Conservation (phyloP, 805 yeast genomes). For the Ascoidea asiatica region DNA sequence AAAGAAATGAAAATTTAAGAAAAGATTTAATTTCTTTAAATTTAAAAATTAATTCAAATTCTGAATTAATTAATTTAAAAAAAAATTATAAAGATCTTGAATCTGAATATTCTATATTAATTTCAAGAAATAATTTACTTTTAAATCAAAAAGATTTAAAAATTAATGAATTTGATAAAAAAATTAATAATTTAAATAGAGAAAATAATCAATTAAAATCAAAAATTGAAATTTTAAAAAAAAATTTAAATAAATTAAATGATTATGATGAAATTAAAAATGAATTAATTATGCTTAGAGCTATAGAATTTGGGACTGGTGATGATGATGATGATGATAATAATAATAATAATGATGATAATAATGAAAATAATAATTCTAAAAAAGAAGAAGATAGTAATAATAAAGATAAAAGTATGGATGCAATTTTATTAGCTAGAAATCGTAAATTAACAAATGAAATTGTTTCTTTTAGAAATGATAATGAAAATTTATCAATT, state of each 20-base stretch:
- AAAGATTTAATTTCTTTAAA: conserved; percentile 31
- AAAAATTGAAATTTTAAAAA: conserved; percentile 38
- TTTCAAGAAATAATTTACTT: conserved; percentile 17
- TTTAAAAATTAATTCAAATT: conserved; percentile 1
- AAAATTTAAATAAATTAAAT: conserved; percentile 32
- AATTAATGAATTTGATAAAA: conserved; percentile 16
- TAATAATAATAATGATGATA: conserved; percentile 12
- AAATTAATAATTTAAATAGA: conserved; percentile 24
- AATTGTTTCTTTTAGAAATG: conserved; percentile 49
- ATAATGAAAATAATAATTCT: conserved; percentile 11
- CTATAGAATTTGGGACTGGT: conserved; percentile 58
- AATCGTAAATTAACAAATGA: conserved; percentile 66
- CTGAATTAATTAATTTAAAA: conserved; percentile 12
- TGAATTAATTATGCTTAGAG: conserved; percentile 59
- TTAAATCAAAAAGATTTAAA: conserved; percentile 10
- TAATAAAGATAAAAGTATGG: conserved; percentile 21
- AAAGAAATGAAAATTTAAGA: conserved; percentile 63
- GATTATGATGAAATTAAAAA: conserved; percentile 76
- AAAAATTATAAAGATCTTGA: conserved; percentile 15
- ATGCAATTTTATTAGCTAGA: conserved; percentile 49
- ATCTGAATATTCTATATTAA: conserved; percentile 11
- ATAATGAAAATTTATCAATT: conserved; percentile 31
- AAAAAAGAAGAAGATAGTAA: too few species aligned
- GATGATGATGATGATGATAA: conserved; percentile 20
- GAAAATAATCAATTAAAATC: conserved; percentile 33